phyloP scores from a whole-genome alignment of 2,329 filamentous ascomycete species.

The Phaeophleospora eucalypticola region DNA sequence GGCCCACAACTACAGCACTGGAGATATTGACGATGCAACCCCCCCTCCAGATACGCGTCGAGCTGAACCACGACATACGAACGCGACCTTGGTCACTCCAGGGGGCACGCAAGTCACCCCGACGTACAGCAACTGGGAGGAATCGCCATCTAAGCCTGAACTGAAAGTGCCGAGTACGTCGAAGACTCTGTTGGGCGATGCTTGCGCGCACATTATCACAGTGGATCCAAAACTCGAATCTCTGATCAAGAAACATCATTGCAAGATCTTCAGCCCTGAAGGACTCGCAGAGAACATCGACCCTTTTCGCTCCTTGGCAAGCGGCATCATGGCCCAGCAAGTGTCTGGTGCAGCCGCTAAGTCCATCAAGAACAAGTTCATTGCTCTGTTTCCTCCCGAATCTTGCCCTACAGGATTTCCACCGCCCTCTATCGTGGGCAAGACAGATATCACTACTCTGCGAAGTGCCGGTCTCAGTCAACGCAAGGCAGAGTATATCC shows the following conservation, averaged over 20 bases:
- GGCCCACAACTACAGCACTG: conserved; percentile 36
- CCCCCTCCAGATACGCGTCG: conserved; percentile 43
- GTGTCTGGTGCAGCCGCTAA: conserved; percentile 88
- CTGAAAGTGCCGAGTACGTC: conserved; percentile 46
- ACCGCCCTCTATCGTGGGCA: conserved; percentile 66
- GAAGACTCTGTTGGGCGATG: conserved; percentile 63
- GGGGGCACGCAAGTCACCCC: conserved; percentile 61
- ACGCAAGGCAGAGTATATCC: conserved; percentile 92
- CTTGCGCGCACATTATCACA: conserved; percentile 67
- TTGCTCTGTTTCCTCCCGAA: conserved; percentile 60
- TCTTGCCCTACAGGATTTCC: conserved; percentile 57
- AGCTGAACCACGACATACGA: conserved; percentile 61
- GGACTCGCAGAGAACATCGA: conserved; percentile 82
- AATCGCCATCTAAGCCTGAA: conserved; percentile 34
- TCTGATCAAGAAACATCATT: conserved; percentile 70
- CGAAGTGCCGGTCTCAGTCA: conserved; percentile 85
- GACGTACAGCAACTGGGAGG: conserved; percentile 38
- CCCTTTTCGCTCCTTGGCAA: conserved; percentile 77
- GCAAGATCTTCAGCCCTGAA: conserved; percentile 73
- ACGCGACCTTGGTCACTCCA: conserved; percentile 68
- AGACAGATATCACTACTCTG: conserved; percentile 60
- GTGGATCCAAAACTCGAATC: conserved; percentile 68
- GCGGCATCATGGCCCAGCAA: conserved; percentile 92
- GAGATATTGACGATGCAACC: conserved; percentile 37
- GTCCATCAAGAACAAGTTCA: conserved; percentile 82